phyloP scores from a whole-genome alignment of 2,329 filamentous ascomycete genomes.

The Mollisiaceae sp. region DNA sequence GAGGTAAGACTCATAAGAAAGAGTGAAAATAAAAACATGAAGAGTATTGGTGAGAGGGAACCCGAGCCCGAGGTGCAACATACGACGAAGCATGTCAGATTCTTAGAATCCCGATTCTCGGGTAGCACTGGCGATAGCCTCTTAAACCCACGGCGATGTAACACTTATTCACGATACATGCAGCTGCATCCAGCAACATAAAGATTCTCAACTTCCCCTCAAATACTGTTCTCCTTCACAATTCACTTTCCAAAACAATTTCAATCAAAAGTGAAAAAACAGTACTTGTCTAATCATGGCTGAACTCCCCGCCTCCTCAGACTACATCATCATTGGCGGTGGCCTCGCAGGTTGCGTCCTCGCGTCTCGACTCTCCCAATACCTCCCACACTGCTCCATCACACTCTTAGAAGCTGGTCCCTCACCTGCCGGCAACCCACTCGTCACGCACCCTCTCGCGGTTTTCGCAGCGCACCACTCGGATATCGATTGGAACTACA shows the following conservation, averaged over 20 bases:
- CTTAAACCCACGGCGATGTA: too few species aligned
- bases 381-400: slow-evolving; percentile 41
- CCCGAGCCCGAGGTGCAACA: background rate
- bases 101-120: background rate
- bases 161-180: too few species aligned
- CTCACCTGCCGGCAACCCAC: background rate
- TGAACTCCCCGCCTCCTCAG: slow-evolving; percentile 19
- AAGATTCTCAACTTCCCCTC: too few species aligned
- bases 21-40: background rate
- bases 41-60: background rate
- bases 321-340: slow-evolving; percentile 47
- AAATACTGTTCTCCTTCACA: background rate
- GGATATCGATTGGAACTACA: slow-evolving; percentile 43
- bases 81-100: background rate
- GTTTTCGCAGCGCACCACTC: background rate
- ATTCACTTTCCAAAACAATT: background rate
- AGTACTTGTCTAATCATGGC: background rate
- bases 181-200: too few species aligned
- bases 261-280: too few species aligned
- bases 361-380: slow-evolving; percentile 41
- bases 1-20: too few species aligned
- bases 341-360: slow-evolving; percentile 46
- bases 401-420: slow-evolving; percentile 48
- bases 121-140: too few species aligned
- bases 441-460: background rate